phyloP scores from a whole-genome alignment of 2,329 filamentous ascomycete species.

The Chaetomium globosum region DNA sequence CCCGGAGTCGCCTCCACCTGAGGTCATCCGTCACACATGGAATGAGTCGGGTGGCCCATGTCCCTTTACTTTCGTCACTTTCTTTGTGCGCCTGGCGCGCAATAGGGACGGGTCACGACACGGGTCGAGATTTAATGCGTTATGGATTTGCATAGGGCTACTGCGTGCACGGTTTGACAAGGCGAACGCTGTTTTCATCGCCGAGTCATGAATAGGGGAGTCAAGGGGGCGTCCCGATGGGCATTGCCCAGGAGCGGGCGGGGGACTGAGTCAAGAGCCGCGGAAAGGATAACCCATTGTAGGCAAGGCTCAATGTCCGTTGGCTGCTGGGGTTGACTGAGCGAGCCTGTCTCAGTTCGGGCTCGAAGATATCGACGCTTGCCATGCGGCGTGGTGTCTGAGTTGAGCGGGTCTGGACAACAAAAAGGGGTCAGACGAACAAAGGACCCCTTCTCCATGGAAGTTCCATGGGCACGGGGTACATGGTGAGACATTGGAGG shows the following conservation, averaged over 20 bases:
- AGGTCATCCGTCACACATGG: conserved; percentile 6
- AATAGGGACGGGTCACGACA: conserved; percentile 8
- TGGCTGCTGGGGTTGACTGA: background rate
- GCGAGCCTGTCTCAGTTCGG: background rate
- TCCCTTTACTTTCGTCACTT: background rate
- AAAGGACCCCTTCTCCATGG: background rate
- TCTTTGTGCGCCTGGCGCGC: background rate
- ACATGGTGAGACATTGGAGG: conserved; percentile 18
- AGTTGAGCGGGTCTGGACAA: background rate
- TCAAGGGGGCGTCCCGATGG: background rate
- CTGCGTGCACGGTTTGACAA: background rate
- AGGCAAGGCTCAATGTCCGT: background rate
- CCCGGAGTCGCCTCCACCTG: background rate
- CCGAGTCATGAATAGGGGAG: background rate
- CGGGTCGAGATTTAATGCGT: conserved; percentile 7
- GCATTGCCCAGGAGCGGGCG: background rate
- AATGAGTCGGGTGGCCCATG: background rate
- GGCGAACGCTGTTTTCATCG: conserved; percentile 2
- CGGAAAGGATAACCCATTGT: background rate
- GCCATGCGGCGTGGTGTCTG: conserved; percentile 1
- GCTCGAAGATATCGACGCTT: background rate
- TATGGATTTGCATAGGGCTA: conserved; percentile 3
- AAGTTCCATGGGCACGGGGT: background rate
- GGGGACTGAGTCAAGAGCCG: background rate
- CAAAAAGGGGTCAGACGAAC: conserved; percentile 8